Conservation (phyloP, 2,329 filamentous ascomycete genomes). For the Tolypocladium endophyticum region DNA sequence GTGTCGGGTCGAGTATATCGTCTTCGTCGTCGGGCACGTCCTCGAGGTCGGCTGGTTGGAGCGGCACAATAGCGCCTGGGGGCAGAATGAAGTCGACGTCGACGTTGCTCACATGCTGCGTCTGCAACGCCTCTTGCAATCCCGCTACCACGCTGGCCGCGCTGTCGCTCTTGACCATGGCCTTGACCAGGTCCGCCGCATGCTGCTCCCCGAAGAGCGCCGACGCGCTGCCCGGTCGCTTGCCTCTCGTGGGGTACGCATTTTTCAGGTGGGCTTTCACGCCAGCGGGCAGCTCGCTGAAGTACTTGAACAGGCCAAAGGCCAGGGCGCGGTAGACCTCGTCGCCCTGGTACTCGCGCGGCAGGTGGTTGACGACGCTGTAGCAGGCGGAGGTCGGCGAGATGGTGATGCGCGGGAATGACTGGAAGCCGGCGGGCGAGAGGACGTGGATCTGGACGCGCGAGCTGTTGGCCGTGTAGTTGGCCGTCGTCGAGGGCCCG, state of each 20-base stretch:
- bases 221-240: constrained; percentile 53
- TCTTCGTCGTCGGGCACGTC: constrained; percentile 53
- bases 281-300: constrained; percentile 68
- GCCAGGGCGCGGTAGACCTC: constrained; percentile 85
- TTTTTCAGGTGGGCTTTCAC: constrained; percentile 63
- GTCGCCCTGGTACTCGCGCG: constrained; percentile 90
- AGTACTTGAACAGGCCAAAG: constrained; percentile 91
- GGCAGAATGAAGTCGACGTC: constrained; percentile 84
- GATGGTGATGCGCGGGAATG: constrained; percentile 83
- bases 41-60: constrained; percentile 48
- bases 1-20: constrained; percentile 51
- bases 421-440: constrained; percentile 78
- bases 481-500: constrained; percentile 79
- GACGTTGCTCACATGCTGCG: constrained; percentile 73
- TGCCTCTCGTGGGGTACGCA: constrained; percentile 42
- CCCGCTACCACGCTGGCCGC: constrained; percentile 60
- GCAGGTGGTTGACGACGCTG: constrained; percentile 77
- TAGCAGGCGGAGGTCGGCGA: constrained; percentile 90
- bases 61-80: constrained; percentile 60
- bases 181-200: constrained; percentile 78
- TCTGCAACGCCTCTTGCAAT: constrained; percentile 65
- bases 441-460: constrained; percentile 92
- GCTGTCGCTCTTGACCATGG: constrained; percentile 75
- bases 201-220: constrained; percentile 82
- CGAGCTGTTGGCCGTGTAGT: constrained; percentile 78